Evolutionary conservation across 495 filamentous ascomycete species (phyloP).

Genomic region (Lophiotrema nucula): DNA sequence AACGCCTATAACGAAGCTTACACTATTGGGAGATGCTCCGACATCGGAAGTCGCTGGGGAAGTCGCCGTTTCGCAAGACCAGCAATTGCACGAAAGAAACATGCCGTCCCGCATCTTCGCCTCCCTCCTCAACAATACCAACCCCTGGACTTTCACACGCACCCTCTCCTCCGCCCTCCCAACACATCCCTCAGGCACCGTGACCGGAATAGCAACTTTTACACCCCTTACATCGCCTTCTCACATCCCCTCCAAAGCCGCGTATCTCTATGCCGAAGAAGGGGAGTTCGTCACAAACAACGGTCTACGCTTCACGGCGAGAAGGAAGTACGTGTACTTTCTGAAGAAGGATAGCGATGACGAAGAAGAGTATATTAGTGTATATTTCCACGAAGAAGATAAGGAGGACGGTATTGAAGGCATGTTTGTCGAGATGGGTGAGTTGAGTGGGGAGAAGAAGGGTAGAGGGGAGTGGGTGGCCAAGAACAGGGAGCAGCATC

Average conservation of each 20-base stretch:
- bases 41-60: neutral
- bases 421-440: slow-evolving; percentile 27
- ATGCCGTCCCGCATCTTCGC: neutral
- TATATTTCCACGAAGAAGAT: slow-evolving; percentile 17
- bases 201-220: slow-evolving; percentile 28
- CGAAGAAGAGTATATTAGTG: slow-evolving; percentile 7
- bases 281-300: slow-evolving; percentile 20
- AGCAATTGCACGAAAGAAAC: neutral
- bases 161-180: slow-evolving; percentile 26
- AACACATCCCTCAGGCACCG: slow-evolving; percentile 29
- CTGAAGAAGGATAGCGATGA: neutral
- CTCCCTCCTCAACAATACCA: neutral
- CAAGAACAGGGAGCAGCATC: slow-evolving; percentile 17
- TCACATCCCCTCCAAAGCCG: neutral
- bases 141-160: slow-evolving; percentile 20
- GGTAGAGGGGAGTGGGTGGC: neutral
- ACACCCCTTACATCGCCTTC: slow-evolving; percentile 1
- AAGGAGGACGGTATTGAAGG: neutral
- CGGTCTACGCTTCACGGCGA: slow-evolving; percentile 3
- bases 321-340: slow-evolving; percentile 18
- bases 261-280: slow-evolving; percentile 20
- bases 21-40: neutral
- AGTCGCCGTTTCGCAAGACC: neutral
- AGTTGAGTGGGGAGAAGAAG: neutral
- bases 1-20: neutral